Base-by-base conservation (phyloP, 1,284 basidiomycete genomes). In the Leccinum solheimii region DNA sequence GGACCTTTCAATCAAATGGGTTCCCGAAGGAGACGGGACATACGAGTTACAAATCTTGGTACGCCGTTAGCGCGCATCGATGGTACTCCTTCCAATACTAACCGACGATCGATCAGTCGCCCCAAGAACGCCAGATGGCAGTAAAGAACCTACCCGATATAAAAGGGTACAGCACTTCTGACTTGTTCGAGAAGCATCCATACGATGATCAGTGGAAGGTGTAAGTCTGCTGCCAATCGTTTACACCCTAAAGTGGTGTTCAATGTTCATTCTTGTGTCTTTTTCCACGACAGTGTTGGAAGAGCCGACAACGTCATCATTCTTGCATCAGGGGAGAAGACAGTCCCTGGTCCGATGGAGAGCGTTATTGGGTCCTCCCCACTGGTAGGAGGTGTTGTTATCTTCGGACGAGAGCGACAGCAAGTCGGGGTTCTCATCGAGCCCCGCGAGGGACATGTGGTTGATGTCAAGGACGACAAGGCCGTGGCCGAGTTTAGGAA, bases 401-500 rank as follows among this genome's bases (percentile, higher is more conserved):
- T 83, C 66, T 83, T 81, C 23, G 80, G 82, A 19, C 66, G 75
- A 1, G 75, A 69, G 16, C 75, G 71, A 11, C 69, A 74, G 23
- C 76, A 79, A 60, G 68, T 75, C 5, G 81, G 81, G 1, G 63
- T 80, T 27, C 68, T 82, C 49, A 65, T 83, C 51, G 78, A 82
- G 55, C 76, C 75, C 1, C 62, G 60, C 1, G 40, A 60, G 0
- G 69, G 51, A 9, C 26, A 69, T 13, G 55, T 56, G 0, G 63
- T 80, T 43, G 70, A 80, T 50, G 59, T 73, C 23, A 40, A 62
- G 0, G 67, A 78, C 36, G 62, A 65, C 3, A 59, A 56, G 8
- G 66, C 71, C 10, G 58, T 79, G 1, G 69, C 68, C 0, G 64
- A 67, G 3, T 65, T 78, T 14, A 66, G 73, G 19, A 73, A 77